Evolutionary conservation across 2,329 filamentous ascomycete genomes (phyloP).

Genomic region (Cyclaneusma minus): DNA sequence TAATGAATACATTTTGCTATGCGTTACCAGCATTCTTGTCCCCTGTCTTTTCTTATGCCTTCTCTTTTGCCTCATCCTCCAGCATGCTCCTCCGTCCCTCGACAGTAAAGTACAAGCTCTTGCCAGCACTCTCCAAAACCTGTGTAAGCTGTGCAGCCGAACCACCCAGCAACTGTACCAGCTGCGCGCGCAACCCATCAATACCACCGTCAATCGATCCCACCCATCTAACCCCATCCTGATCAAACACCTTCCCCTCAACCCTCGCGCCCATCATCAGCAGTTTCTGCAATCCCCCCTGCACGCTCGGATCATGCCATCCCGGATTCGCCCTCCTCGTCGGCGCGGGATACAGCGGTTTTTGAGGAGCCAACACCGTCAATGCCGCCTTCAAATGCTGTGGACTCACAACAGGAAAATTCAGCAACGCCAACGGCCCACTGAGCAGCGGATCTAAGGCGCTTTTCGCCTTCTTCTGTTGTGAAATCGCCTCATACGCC

Average conservation of each 20-base stretch:
- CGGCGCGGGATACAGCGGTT: constrained; percentile 63
- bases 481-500: constrained; percentile 17
- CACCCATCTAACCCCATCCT: constrained; percentile 41
- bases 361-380: constrained; percentile 57
- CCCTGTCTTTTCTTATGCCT: constrained; percentile 8
- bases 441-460: constrained; percentile 61
- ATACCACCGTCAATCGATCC: constrained; percentile 69
- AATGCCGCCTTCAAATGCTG: constrained; percentile 71
- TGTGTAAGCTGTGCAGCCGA: constrained; percentile 63
- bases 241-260: constrained; percentile 44
- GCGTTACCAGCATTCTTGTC: constrained; percentile 5
- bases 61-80: constrained; percentile 44
- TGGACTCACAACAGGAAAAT: constrained; percentile 71
- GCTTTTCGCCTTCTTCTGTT: constrained; percentile 32
- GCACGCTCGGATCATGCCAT: constrained; percentile 67
- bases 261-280: constrained; percentile 74
- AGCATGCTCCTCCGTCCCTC: constrained; percentile 69
- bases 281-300: constrained; percentile 73
- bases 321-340: constrained; percentile 59
- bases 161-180: constrained; percentile 67
- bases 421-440: constrained; percentile 66
- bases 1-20: not conserved
- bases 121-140: constrained; percentile 64
- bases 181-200: constrained; percentile 63
- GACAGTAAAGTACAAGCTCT: constrained; percentile 75